Evolutionary conservation across 2,329 filamentous ascomycete genomes (phyloP).

Genomic region (Geosmithia morbida): DNA sequence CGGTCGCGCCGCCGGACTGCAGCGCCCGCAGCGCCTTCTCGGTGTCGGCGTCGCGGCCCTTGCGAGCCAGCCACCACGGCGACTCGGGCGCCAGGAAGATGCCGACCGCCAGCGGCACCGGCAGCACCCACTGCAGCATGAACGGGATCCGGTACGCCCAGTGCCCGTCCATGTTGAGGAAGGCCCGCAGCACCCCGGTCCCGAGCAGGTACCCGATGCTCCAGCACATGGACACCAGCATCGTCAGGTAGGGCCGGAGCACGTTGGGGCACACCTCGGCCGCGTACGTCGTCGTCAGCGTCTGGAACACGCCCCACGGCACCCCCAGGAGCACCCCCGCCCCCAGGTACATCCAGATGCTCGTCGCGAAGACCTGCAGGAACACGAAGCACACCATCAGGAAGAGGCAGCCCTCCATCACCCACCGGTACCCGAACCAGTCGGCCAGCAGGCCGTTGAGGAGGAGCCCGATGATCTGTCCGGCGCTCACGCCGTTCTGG

Average conservation of each 20-base stretch:
- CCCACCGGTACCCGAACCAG: conserved; percentile 43
- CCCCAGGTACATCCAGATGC: conserved; percentile 34
- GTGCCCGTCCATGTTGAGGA: conserved; percentile 20
- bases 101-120: conserved; percentile 25
- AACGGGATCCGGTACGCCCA: conserved; percentile 34
- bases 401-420: conserved; percentile 37
- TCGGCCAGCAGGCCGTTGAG: conserved; percentile 49
- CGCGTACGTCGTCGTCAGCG: conserved; percentile 44
- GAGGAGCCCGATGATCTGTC: conserved; percentile 48
- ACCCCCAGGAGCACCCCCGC: conserved; percentile 44
- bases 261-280: conserved; percentile 51
- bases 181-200: conserved; percentile 24
- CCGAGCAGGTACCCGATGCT: conserved; percentile 31
- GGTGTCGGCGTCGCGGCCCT: conserved; percentile 21
- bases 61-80: conserved; percentile 33
- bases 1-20: not conserved
- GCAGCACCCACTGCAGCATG: conserved; percentile 34
- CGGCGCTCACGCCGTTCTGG: conserved; percentile 36
- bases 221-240: conserved; percentile 35
- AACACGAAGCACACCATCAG: conserved; percentile 38
- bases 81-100: conserved; percentile 31
- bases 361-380: conserved; percentile 44
- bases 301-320: conserved; percentile 37
- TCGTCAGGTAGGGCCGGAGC: conserved; percentile 16
- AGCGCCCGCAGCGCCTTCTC: conserved; percentile 7